Conservation (phyloP, 1,284 basidiomycete species). For the Neolentinus lepideus region DNA sequence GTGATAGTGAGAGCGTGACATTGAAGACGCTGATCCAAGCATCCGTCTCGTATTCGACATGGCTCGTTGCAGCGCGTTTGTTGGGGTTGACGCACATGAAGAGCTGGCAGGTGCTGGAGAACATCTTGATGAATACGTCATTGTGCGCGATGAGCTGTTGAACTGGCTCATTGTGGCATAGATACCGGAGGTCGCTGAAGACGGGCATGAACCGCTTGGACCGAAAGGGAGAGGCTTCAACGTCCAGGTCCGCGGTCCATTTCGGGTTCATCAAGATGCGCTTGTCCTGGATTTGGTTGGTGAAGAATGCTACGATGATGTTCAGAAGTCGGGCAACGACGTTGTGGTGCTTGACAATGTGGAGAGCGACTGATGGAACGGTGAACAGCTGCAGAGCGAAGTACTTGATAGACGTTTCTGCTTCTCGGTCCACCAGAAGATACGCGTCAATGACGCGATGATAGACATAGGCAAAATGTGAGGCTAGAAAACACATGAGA, state of each 20-base stretch:
- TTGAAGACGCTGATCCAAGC: slow-evolving; percentile 94
- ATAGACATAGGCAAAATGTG: slow-evolving; percentile 81
- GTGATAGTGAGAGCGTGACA: slow-evolving; percentile 81
- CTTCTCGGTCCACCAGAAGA: slow-evolving; percentile 85
- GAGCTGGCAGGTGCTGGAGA: slow-evolving; percentile 64
- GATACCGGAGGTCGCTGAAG: slow-evolving; percentile 78
- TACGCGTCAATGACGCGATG: slow-evolving; percentile 86
- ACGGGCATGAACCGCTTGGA: slow-evolving; percentile 92
- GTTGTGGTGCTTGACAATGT: slow-evolving; percentile 70
- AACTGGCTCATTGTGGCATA: slow-evolving; percentile 71
- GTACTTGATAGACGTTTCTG: slow-evolving; percentile 89
- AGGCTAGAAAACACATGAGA: slow-evolving; percentile 38
- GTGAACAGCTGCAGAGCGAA: slow-evolving; percentile 90
- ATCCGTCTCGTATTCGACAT: slow-evolving; percentile 93
- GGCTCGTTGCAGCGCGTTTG: slow-evolving; percentile 71
- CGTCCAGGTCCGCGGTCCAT: slow-evolving; percentile 47
- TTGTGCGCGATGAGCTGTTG: slow-evolving; percentile 69
- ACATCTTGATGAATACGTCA: slow-evolving; percentile 52
- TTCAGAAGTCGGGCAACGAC: slow-evolving; percentile 73
- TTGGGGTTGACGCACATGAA: slow-evolving; percentile 92
- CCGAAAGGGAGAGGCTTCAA: slow-evolving; percentile 82
- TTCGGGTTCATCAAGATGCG: slow-evolving; percentile 51
- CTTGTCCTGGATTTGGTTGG: slow-evolving; percentile 71
- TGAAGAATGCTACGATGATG: slow-evolving; percentile 85
- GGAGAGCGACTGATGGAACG: slow-evolving; percentile 75